A percentile compares a stretch with the other conserved stretches of the same genome.
Conservation (phyloP, 2,329 filamentous ascomycete genomes). For the Purpureocillium takamizusanense region DNA sequence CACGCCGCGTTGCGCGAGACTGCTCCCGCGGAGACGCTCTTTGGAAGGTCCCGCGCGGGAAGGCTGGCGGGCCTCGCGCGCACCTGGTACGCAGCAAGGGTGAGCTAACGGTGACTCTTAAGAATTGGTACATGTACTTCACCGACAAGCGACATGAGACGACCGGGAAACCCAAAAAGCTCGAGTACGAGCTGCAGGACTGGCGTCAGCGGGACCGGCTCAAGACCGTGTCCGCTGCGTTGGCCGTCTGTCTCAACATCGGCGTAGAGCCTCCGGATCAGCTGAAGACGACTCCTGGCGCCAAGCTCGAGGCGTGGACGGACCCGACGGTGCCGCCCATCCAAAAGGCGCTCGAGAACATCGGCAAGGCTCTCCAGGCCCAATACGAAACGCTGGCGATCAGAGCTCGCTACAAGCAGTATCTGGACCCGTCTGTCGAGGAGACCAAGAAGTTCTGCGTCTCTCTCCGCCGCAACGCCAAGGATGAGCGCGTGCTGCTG, state of each 20-base stretch:
- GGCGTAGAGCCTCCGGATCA: constrained; percentile 96
- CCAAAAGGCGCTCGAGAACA: constrained; percentile 83
- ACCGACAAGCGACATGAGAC: constrained; percentile 97
- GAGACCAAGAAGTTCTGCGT: constrained; percentile 96
- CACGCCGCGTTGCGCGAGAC: no score
- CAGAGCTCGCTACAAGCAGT: constrained; percentile 94
- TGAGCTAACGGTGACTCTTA: constrained; percentile 7
- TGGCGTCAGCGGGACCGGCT: constrained; percentile 96
- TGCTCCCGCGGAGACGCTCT: neutral
- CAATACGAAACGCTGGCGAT: constrained; percentile 96
- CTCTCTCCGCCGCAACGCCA: constrained; percentile 81
- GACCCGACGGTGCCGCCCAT: constrained; percentile 76
- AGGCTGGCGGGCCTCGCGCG: neutral
- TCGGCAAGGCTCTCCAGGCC: constrained; percentile 89
- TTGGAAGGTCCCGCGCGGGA: constrained; percentile 1
- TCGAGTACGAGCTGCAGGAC: constrained; percentile 63
- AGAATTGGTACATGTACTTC: constrained; percentile 99
- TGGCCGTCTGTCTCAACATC: constrained; percentile 93
- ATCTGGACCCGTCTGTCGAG: constrained; percentile 91
- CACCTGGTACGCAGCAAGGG: neutral
- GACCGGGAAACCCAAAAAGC: constrained; percentile 73
- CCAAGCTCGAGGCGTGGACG: constrained; percentile 93
- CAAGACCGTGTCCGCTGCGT: constrained; percentile 91
- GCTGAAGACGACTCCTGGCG: constrained; percentile 86
- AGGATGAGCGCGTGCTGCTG: constrained; percentile 92